Base-by-base conservation (phyloP, 2,329 filamentous ascomycete genomes). In the Pseudogymnoascus sp. region DNA sequence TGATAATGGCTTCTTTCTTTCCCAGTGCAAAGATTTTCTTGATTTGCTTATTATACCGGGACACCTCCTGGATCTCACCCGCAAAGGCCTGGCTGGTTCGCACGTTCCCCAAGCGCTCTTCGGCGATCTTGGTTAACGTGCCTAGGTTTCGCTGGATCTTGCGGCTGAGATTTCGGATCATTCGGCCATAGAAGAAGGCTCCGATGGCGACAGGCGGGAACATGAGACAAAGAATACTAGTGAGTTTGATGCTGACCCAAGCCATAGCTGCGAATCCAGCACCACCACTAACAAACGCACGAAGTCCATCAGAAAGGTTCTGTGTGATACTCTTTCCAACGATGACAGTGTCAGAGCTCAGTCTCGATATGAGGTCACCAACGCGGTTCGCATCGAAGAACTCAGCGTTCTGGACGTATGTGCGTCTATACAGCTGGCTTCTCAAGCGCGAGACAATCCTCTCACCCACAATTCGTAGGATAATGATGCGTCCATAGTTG, bases 351-450 rank as follows among this genome's bases (percentile, higher is more conserved):
- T 99, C 95, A 2, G 92, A 96, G 70, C 93, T 92, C 52, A 99
- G 84, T 38, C 95, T 88, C 38, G 93, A 97, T 71, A 99, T 97
- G 69, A 99, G 79, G 73, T 99, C 94, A 73, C 94, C 94, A 25
- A 97, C 92, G 25, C 94, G 85, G 77, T 99, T 99, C 39, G 94
- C 94, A 73, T 99, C 94, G 72, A 99, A 99, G 78, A 99, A 99
- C 72, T 97, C 94, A 63, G 94, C 94, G 74, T 99, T 94, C 74
- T 99, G 94, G n/a, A 94, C 83, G 69, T 95, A 96, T 0, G 94
- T 99, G 66, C 89, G 86, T 67, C 91, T 86, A 78, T 96, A 99
- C 3, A 99, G 84, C 72, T 91, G 89, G 14, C 92, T 93, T 64
- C 94, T 86, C 62, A 99, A 81, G 68, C 93, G 85, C 9, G 93